phyloP scores from a whole-genome alignment of 2,329 filamentous ascomycete genomes.

The Alternaria gansuensis region DNA sequence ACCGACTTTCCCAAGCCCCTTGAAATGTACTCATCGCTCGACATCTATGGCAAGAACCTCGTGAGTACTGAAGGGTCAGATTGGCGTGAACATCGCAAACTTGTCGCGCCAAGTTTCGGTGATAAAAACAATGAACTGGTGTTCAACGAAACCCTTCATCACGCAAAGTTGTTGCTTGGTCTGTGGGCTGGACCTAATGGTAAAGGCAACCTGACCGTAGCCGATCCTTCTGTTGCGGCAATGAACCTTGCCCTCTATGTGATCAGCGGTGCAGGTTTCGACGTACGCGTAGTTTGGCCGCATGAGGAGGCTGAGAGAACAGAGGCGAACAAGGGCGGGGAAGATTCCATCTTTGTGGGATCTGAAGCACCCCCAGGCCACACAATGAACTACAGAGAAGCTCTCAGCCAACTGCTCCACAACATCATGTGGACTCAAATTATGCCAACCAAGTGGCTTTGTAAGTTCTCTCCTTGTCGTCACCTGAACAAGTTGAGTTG shows the following conservation, averaged over 20 bases:
- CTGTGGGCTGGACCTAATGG: conserved; percentile 45
- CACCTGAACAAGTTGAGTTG: not conserved
- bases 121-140: conserved; percentile 77
- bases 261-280: conserved; percentile 76
- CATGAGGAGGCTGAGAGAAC: conserved; percentile 62
- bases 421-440: conserved; percentile 70
- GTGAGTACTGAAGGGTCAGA: conserved; percentile 72
- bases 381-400: conserved; percentile 71
- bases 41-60: conserved; percentile 76
- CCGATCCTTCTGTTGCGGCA: conserved; percentile 68
- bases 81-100: conserved; percentile 78
- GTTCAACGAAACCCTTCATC: conserved; percentile 69
- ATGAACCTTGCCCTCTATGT: conserved; percentile 70
- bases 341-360: conserved; percentile 46
- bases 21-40: conserved; percentile 66
- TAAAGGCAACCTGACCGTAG: conserved; percentile 57
- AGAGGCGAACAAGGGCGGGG: conserved; percentile 36
- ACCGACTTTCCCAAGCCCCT: conserved; percentile 77
- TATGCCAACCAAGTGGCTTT: conserved; percentile 66
- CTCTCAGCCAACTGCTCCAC: conserved; percentile 69
- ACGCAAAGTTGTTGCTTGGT: conserved; percentile 59
- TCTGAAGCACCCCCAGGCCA: conserved; percentile 47
- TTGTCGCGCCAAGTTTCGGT: conserved; percentile 75
- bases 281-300: conserved; percentile 64
- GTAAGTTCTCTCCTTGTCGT: conserved; percentile 46